Evolutionary conservation across 2,329 filamentous ascomycete species (phyloP), one percentile per base, ranked within the genome.

Genomic region (Calonectria henricotiae): DNA sequence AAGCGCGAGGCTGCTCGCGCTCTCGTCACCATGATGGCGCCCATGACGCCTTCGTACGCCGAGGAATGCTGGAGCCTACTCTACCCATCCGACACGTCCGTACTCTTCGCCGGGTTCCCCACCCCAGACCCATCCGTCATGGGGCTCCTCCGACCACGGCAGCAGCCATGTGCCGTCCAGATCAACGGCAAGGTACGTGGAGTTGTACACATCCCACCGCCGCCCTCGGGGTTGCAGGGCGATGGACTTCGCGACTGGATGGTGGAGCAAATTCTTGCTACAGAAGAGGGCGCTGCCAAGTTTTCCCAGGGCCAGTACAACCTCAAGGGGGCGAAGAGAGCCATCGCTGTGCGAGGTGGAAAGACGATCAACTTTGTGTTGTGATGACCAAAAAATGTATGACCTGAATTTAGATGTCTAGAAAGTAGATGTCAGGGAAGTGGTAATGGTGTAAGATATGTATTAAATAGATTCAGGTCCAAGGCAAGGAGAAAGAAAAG

Each of bases 121-220:
- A 79, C 73, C 0, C 78, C 83, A 3, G 89, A 92, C 71, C 86
- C 84, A 4, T 76, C 73, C 30, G 86, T 86, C 58, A 75, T 86
- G 66, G 79, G 85, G 73, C 78, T 88, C 73, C 80, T 91, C 74
- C 83, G 87, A 75, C 82, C 86, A 64, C 81, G 86, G 72, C 84
- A 82, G 72, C 82, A 87, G 79, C 83, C 80, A 4, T 93, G 90
- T 73, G 92, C 92, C 0, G 90, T 97, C 17, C 92, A 95, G 77
- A 83, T 97, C 71, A 94, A 97, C 78, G 94, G 94, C n/a, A 95
- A 92, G 80, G 82, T 93, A 72, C 90, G 90, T 43, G 92, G 92
- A 71, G 89, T 89, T 0, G 87, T 92, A n/a, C 85, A 91, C 2
- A 89, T 96, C 27, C 86, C 89, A 0, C 85, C 86, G 32, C 84